phyloP scores from a whole-genome alignment of 768 basidiomycete genomes.

The Pulveroboletus sp. region DNA sequence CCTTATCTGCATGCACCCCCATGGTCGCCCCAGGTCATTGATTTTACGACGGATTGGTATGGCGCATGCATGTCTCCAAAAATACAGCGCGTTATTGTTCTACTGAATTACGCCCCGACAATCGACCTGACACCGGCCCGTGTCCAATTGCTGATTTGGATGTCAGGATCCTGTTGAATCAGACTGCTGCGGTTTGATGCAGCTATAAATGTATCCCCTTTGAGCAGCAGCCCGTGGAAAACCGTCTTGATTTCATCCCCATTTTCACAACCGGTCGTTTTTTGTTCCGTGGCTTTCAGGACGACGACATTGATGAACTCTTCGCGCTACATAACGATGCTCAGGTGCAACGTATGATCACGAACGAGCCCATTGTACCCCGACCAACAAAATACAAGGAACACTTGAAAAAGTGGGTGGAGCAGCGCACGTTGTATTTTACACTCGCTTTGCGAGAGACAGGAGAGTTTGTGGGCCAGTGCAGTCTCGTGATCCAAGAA shows the following conservation, averaged over 20 bases:
- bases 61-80: slow-evolving; percentile 32
- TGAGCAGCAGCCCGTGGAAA: too few species aligned
- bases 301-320: slow-evolving; percentile 16
- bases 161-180: too few species aligned
- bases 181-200: too few species aligned
- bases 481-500: slow-evolving; percentile 11
- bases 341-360: slow-evolving; percentile 16
- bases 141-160: too few species aligned
- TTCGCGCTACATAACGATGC: slow-evolving; percentile 22
- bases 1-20: slow-evolving; percentile 18
- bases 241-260: not conserved
- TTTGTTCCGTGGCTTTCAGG: slow-evolving; percentile 19
- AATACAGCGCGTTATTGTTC: slow-evolving; percentile 26
- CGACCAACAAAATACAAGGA: slow-evolving; percentile 14
- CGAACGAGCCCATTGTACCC: slow-evolving; percentile 20
- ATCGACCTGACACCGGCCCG: too few species aligned
- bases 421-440: slow-evolving; percentile 16
- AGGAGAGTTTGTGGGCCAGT: slow-evolving; percentile 19
- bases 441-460: slow-evolving; percentile 22
- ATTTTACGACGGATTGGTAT: slow-evolving; percentile 39
- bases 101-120: slow-evolving; percentile 1
- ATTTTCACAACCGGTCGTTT: slow-evolving; percentile 28
- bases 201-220: too few species aligned
- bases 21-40: slow-evolving; percentile 20
- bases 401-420: slow-evolving; percentile 9